These are phyloP conservation scores for Hamigera avellanea DNA, from an alignment of 495 filamentous ascomycete species.

Conservation along the genomic window DNA sequence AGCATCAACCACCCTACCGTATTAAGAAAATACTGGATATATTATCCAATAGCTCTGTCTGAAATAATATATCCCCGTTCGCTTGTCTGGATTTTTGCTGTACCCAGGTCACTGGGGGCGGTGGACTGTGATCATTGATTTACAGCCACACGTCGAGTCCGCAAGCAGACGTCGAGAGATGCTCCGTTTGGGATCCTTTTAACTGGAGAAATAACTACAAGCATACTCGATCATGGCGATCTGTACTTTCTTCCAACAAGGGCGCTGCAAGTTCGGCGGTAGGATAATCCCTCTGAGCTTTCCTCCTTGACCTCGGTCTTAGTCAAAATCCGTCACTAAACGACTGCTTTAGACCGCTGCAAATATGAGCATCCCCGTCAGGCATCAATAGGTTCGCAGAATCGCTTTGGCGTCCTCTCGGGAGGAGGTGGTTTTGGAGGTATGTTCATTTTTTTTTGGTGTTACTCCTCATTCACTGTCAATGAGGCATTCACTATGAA, in stretches of 20 bases:
- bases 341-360: conserved; percentile 32
- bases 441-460: conserved; percentile 14
- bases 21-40: too few species aligned
- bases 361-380: conserved; percentile 41
- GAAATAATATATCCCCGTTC: too few species aligned
- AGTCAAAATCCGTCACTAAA: conserved; percentile 6
- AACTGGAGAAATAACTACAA: neutral
- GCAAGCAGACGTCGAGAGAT: neutral
- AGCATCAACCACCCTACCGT: too few species aligned
- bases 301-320: neutral
- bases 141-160: too few species aligned
- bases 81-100: too few species aligned
- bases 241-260: conserved; percentile 63
- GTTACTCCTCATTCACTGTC: too few species aligned
- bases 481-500: too few species aligned
- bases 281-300: conserved; percentile 5
- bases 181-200: neutral
- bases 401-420: conserved; percentile 31
- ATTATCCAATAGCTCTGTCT: too few species aligned
- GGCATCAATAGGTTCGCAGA: conserved; percentile 17
- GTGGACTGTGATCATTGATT: too few species aligned
- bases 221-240: conserved; percentile 36
- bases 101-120: too few species aligned
- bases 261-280: conserved; percentile 61
- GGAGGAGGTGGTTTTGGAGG: conserved; percentile 27